These are phyloP conservation scores for Xerocomus cyaneibrunnescens DNA, from an alignment of 1,284 basidiomycete species.

Conservation along the genomic window DNA sequence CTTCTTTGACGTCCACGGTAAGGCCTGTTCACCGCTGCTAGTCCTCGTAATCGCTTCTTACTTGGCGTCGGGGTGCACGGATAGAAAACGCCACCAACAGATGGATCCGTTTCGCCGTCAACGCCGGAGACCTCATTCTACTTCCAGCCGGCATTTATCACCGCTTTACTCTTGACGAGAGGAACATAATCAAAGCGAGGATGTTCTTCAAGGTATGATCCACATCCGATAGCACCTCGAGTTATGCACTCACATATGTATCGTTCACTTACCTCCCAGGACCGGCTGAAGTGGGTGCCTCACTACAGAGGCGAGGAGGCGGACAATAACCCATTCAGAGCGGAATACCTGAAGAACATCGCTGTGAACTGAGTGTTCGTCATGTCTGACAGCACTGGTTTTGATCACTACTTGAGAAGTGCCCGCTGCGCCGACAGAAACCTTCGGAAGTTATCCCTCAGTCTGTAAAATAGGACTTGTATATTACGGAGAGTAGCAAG, in stretches of 20 bases:
- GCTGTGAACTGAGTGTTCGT: constrained; percentile 29
- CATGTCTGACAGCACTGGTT: neutral
- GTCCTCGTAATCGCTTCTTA: neutral
- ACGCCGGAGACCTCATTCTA: constrained; percentile 71
- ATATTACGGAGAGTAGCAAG: no score
- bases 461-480: no score
- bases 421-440: no score
- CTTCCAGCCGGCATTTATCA: constrained; percentile 82
- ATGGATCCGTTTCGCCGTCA: constrained; percentile 74
- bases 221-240: neutral
- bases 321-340: constrained; percentile 62
- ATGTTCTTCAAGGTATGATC: constrained; percentile 70
- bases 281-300: constrained; percentile 1
- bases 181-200: constrained; percentile 67
- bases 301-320: constrained; percentile 43
- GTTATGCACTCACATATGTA: neutral
- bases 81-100: constrained; percentile 55
- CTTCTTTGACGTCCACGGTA: constrained; percentile 83
- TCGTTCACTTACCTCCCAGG: neutral
- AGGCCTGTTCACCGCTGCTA: constrained; percentile 12
- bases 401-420: no score
- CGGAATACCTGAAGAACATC: constrained; percentile 56
- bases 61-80: neutral
- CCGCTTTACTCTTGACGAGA: constrained; percentile 78
- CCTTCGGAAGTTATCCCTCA: no score